These are phyloP conservation scores for Macadamia tetraphylla DNA, from an alignment of 164 flowering plant species.

Conservation along the genomic window DNA sequence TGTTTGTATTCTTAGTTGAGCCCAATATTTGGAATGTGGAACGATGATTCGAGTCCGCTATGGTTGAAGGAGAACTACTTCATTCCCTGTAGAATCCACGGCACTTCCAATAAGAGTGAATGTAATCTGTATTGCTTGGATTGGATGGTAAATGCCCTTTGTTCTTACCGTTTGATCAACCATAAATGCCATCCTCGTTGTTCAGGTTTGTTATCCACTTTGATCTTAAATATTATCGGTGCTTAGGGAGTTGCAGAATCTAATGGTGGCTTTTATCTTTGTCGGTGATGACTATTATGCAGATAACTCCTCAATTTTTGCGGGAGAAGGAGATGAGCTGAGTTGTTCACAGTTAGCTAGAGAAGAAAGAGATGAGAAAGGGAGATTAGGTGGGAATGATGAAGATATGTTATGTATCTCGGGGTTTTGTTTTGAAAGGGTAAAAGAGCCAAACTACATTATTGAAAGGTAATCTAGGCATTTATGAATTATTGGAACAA, in stretches of 20 bases:
- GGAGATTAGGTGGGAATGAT: too few relatives aligned
- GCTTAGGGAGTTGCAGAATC: too few relatives aligned
- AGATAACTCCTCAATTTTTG: constrained; percentile 30
- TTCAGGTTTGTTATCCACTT: constrained; percentile 37
- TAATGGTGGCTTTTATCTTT: too few relatives aligned
- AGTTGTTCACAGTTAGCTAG: too few relatives aligned
- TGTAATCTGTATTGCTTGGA: constrained; percentile 70
- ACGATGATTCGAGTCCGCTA: constrained; percentile 37
- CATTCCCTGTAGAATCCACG: constrained; percentile 43
- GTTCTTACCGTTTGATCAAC: constrained; percentile 50
- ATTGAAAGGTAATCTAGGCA: too few relatives aligned
- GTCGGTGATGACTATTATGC: background rate
- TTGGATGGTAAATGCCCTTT: constrained; percentile 50
- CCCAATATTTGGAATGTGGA: constrained; percentile 26
- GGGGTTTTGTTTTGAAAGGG: too few relatives aligned
- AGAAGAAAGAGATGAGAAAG: too few relatives aligned
- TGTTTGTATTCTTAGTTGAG: constrained; percentile 26
- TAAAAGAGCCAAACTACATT: too few relatives aligned
- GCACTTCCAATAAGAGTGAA: constrained; percentile 51
- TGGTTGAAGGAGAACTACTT: constrained; percentile 53
- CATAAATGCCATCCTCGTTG: constrained; percentile 53
- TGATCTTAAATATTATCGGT: too few relatives aligned
- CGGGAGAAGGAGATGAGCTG: too few relatives aligned
- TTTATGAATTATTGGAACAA: too few relatives aligned
- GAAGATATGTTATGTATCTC: too few relatives aligned